Evolutionary conservation across 805 yeast genomes (phyloP).

Genomic region (Candida jianshihensis): DNA sequence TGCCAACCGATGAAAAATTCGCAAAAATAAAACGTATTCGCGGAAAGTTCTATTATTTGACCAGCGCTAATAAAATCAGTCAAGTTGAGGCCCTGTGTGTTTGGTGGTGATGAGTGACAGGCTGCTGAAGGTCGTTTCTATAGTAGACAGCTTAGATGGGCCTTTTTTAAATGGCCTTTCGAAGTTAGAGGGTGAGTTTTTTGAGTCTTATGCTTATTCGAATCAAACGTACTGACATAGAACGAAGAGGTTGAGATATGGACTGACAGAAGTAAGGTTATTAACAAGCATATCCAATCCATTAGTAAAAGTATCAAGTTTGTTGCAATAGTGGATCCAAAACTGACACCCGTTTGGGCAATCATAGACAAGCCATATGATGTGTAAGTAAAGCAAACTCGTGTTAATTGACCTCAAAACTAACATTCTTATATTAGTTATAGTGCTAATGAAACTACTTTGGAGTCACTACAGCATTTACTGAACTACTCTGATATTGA

Average conservation of each 20-base stretch:
- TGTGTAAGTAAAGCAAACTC: constrained; percentile 21
- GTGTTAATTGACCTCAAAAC: no score
- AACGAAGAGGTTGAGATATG: constrained; percentile 21
- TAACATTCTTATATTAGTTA: constrained; percentile 7
- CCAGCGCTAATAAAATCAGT: no score
- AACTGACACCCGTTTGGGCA: constrained; percentile 20
- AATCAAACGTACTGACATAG: constrained; percentile 6
- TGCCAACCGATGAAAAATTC: no score
- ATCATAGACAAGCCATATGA: constrained; percentile 22
- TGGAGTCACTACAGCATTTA: constrained; percentile 9
- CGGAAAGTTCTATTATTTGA: no score
- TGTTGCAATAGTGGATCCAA: constrained; percentile 15
- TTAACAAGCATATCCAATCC: constrained; percentile 12
- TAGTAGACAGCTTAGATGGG: not conserved
- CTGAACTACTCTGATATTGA: constrained; percentile 11
- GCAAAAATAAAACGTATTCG: no score
- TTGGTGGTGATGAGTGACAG: constrained; percentile 8
- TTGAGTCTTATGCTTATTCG: not conserved
- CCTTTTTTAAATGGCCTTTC: not conserved
- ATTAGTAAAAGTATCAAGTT: constrained; percentile 6
- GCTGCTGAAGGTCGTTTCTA: constrained; percentile 8
- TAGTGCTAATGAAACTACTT: constrained; percentile 10
- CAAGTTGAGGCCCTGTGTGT: not conserved
- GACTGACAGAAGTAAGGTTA: constrained; percentile 21
- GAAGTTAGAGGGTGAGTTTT: constrained; percentile 4